Base-by-base conservation (phyloP, 495 filamentous ascomycete species). In the Aspergillus heteromorphus region DNA sequence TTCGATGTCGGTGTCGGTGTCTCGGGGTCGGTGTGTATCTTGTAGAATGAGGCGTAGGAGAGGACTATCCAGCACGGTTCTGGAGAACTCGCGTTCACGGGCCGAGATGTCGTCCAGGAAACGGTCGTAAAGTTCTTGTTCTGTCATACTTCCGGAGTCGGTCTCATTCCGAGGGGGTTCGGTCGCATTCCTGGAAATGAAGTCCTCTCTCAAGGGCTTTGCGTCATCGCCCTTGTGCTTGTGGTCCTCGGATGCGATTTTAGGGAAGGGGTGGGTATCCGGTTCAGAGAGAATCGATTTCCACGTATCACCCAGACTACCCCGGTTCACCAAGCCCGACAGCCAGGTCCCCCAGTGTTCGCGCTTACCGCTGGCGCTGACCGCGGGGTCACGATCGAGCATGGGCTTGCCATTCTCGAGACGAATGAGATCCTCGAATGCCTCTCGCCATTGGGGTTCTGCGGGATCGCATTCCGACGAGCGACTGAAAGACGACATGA, bases 371-470 rank as follows among this genome's bases (percentile, higher is more conserved):
- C 60, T 53, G 1, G 57, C 55, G 7, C 60, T 53, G 1, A 56
- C 49, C n/a, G 53, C 19, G 1, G 56, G 38, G 27, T 67, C 63
- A 21, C 51, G 64, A 41, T 75, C 72, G 5, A 76, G 61, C 69
- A 80, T 69, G 5, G 68, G 63, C 53, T 75, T 72, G 43, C 75
- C 79, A 45, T 76, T 78, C 31, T 78, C 67, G 2, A 80, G 64
- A 20, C 69, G 65, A 9, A 83, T 49, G 9, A 83, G 67, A 62
- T 83, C 81, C 55, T 82, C 79, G 52, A 82, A 82, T 0, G 81
- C 81, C 47, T 76, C 72, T 14, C 77, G 70, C 79, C 79, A 83
- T 27, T 66, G 73, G 5, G 73, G 70, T 49, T 74, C 69, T 4
- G 54, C 57, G 3, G 65, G 58, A 18, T 73, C 68, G 30, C 50